Evolutionary conservation across 1,139 yeast genomes (phyloP), one percentile per base, ranked within the genome.

Genomic region (Taphrina deformans): DNA sequence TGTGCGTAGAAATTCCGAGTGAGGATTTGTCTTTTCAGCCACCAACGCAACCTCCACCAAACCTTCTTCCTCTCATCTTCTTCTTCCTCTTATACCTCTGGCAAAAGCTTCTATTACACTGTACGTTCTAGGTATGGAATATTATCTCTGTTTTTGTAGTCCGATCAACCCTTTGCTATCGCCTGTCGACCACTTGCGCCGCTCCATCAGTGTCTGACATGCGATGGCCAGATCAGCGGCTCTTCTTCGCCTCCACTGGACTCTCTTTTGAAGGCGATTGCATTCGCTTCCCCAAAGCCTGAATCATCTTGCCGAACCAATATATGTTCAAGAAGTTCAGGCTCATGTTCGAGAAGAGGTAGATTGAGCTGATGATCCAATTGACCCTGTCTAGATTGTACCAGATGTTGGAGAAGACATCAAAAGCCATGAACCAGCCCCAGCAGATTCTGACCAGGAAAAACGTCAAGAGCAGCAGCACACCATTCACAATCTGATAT

Each of bases 371-470:
- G 35, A 80, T 80, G 69, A 79, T 76, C 69, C 79, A 53, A 27
- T 29, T 48, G 40, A 59, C 48, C n/a, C 38, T 29, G n/a, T 29
- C 35, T 4, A 55, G 48, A 21, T 18, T 21, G 21, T 35, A 33
- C 63, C 63, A 59, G 41, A 59, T 41, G 6, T 26, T 26, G 14
- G 63, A 91, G 61, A 65, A 53, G 35, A 62, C 58, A 40, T 56
- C 52, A 35, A 69, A 69, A 51, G 87, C 87, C 66, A 91, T 89
- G 74, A 83, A 86, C 82, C 91, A 87, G 4, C 99, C 99, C 89
- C 96, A 91, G 50, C 85, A 79, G 67, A 93, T 87, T 73, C 99
- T 81, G 46, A 87, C 87, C 18, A 79, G 72, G 79, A 93, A 92
- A 77, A 93, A 93, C 31, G 87, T 80, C 55, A 81, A 69, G 69